Conservation (phyloP, 148 eudicot genomes). For the Bassia scoparia region DNA sequence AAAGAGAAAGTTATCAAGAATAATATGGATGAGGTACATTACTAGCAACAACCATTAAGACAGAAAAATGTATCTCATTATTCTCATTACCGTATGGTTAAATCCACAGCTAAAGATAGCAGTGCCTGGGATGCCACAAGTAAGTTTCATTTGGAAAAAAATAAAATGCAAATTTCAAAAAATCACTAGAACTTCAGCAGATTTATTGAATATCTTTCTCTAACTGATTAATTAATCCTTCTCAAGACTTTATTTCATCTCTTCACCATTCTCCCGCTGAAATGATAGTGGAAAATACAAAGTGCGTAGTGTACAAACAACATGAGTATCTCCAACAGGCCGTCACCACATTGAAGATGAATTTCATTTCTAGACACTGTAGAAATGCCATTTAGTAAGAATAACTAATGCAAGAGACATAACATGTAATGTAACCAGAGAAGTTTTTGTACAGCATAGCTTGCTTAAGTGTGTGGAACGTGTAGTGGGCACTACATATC, state of each 20-base stretch:
- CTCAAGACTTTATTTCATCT: constrained; percentile 54
- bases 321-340: constrained; percentile 79
- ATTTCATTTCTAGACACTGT: constrained; percentile 47
- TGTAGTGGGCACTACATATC: constrained; percentile 3
- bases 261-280: constrained; percentile 54
- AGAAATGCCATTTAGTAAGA: constrained; percentile 16
- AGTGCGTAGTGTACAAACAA: constrained; percentile 51
- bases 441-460: background rate
- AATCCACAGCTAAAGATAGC: background rate
- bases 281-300: constrained; percentile 45
- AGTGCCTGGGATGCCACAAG: background rate
- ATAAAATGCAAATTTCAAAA: background rate
- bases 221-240: constrained; percentile 81
- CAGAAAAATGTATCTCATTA: background rate
- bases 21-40: background rate
- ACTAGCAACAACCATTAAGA: background rate
- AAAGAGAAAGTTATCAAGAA: too few relatives aligned
- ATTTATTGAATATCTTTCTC: constrained; percentile 46
- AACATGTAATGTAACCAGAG: background rate
- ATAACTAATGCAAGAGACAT: background rate
- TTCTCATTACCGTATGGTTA: background rate
- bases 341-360: constrained; percentile 42
- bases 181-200: constrained; percentile 39
- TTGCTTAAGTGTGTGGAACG: background rate
- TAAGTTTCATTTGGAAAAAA: background rate